phyloP scores from a whole-genome alignment of 2,329 filamentous ascomycete species.

The Fusarium abutilonis region DNA sequence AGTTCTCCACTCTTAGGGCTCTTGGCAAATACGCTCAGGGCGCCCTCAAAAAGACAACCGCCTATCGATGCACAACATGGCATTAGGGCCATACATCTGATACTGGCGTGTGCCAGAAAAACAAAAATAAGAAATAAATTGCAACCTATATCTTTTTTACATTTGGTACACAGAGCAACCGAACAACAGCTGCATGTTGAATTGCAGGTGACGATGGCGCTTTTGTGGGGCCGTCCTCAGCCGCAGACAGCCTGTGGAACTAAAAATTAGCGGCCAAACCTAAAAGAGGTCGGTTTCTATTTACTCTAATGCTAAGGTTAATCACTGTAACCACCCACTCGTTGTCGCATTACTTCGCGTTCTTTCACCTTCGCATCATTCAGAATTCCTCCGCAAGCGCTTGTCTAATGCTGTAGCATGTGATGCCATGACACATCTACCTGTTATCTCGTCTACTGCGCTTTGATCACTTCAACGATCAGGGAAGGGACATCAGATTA shows the following conservation, averaged over 20 bases:
- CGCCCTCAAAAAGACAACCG: neutral
- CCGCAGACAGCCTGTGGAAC: constrained; percentile 30
- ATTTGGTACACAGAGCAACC: neutral
- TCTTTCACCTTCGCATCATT: constrained; percentile 32
- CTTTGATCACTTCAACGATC: constrained; percentile 37
- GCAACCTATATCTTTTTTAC: neutral
- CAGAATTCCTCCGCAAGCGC: constrained; percentile 4
- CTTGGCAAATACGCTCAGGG: neutral
- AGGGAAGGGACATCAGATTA: constrained; percentile 30
- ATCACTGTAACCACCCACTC: constrained; percentile 25
- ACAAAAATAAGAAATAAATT: neutral
- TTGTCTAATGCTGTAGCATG: constrained; percentile 10
- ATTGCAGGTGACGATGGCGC: constrained; percentile 15
- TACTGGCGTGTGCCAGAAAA: too few relatives aligned
- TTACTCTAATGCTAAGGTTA: constrained; percentile 17
- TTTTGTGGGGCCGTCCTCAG: constrained; percentile 26
- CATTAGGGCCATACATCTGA: neutral
- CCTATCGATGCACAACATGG: neutral
- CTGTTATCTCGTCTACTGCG: constrained; percentile 17
- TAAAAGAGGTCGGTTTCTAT: constrained; percentile 34
- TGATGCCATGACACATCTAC: constrained; percentile 33
- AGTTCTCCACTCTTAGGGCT: constrained; percentile 3
- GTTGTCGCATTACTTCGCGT: constrained; percentile 32
- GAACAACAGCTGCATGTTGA: neutral
- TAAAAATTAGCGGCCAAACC: constrained; percentile 32